Evolutionary conservation across 192 early-diverging fungal genomes (phyloP).

Genomic region (Rhizoclosmatium globosum): DNA sequence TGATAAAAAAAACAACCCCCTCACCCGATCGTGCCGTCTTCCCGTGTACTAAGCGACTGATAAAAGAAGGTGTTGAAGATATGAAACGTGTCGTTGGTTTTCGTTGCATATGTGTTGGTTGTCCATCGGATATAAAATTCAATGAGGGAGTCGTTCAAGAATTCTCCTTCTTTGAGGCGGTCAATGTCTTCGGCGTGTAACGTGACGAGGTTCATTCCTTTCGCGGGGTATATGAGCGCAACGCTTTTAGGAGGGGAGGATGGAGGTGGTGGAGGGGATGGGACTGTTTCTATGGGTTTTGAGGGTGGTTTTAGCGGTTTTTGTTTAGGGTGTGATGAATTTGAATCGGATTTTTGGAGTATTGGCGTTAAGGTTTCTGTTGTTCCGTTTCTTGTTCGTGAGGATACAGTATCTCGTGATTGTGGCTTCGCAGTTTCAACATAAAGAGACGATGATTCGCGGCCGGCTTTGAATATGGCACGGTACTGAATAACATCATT

Average conservation of each 20-base stretch:
- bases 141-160: constrained; percentile 88
- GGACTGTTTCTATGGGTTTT: too few relatives aligned
- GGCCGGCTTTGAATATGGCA: too few relatives aligned
- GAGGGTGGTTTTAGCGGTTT: too few relatives aligned
- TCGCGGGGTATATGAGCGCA: constrained; percentile 60
- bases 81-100: constrained; percentile 60
- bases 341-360: too few relatives aligned
- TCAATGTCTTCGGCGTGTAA: constrained; percentile 69
- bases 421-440: too few relatives aligned
- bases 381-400: too few relatives aligned
- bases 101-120: constrained; percentile 8
- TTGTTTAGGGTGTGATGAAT: too few relatives aligned
- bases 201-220: constrained; percentile 62
- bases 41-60: constrained; percentile 60
- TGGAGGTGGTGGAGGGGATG: too few relatives aligned
- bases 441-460: too few relatives aligned
- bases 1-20: background rate
- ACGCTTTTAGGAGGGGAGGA: background rate
- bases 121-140: constrained; percentile 72
- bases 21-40: constrained; percentile 33
- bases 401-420: too few relatives aligned
- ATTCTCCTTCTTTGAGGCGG: constrained; percentile 74
- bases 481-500: too few relatives aligned
- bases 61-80: constrained; percentile 91
- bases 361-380: too few relatives aligned